Conservation (phyloP, 306 rosid species). For the Canavalia ensiformis region DNA sequence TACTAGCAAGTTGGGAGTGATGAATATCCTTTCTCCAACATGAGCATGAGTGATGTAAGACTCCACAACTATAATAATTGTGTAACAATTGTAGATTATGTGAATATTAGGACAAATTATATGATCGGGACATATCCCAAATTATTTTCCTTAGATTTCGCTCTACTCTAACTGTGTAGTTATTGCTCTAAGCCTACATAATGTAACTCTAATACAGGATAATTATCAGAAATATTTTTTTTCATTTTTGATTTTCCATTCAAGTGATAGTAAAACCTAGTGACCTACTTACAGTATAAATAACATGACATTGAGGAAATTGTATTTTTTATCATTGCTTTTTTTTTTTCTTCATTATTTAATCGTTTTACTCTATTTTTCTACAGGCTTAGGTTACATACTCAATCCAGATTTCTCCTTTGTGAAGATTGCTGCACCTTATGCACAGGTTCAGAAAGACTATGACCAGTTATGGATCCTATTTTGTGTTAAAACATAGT, state of each 20-base stretch:
- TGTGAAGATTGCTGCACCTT: conserved; percentile 94
- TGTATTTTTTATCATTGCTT: background rate
- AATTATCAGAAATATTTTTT: background rate
- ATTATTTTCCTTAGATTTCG: background rate
- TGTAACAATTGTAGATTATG: background rate
- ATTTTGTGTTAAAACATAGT: background rate
- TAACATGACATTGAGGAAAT: conserved; percentile 23
- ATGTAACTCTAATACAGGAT: background rate
- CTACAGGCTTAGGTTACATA: conserved; percentile 81
- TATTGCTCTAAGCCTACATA: background rate
- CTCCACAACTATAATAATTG: background rate
- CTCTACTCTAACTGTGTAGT: background rate
- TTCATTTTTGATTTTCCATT: background rate
- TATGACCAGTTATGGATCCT: background rate
- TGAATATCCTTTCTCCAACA: conserved; percentile 7
- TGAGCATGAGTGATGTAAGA: background rate
- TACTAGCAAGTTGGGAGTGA: background rate
- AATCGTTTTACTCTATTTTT: conserved; percentile 30
- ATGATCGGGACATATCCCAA: background rate
- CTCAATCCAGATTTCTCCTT: conserved; percentile 90
- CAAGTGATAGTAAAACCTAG: background rate
- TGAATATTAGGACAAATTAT: background rate
- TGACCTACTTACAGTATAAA: background rate
- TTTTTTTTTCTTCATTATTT: background rate
- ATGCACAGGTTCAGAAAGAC: conserved; percentile 78